These are phyloP conservation scores for Pseudogymnoascus sp. DNA, from an alignment of 2,329 filamentous ascomycete genomes.

Conservation along the genomic window DNA sequence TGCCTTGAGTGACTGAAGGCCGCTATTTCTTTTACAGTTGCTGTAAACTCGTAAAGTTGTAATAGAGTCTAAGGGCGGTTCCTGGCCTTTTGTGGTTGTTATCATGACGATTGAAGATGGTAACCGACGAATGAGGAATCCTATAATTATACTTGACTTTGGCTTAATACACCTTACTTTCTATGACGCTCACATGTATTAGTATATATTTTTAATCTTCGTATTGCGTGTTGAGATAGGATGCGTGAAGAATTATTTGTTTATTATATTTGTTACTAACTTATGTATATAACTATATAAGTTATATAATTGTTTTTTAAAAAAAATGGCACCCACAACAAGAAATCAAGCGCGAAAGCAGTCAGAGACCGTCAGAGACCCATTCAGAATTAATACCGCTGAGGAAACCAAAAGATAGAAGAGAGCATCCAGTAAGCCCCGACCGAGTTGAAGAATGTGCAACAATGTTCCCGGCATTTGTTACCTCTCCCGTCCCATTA, in stretches of 20 bases:
- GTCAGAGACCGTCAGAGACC: neutral
- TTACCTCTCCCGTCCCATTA: neutral
- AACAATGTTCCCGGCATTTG: neutral
- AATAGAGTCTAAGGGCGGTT: neutral
- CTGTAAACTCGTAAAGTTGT: neutral
- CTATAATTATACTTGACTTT: neutral
- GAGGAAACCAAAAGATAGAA: neutral
- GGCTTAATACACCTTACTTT: neutral
- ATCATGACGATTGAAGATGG: neutral
- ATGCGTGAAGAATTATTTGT: neutral
- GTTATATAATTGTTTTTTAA: no score
- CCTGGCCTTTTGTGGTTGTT: neutral
- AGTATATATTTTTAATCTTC: neutral
- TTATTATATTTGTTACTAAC: neutral
- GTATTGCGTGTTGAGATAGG: neutral
- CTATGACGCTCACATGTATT: neutral
- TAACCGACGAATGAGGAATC: neutral
- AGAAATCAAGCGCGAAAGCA: neutral
- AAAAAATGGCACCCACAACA: neutral
- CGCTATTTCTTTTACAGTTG: neutral
- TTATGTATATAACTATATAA: no score
- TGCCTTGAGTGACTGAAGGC: neutral
- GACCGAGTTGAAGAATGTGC: neutral
- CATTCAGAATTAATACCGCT: neutral
- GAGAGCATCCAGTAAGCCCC: neutral